phyloP scores from a whole-genome alignment of 139 green algal species.

The Eudorina sp. region DNA sequence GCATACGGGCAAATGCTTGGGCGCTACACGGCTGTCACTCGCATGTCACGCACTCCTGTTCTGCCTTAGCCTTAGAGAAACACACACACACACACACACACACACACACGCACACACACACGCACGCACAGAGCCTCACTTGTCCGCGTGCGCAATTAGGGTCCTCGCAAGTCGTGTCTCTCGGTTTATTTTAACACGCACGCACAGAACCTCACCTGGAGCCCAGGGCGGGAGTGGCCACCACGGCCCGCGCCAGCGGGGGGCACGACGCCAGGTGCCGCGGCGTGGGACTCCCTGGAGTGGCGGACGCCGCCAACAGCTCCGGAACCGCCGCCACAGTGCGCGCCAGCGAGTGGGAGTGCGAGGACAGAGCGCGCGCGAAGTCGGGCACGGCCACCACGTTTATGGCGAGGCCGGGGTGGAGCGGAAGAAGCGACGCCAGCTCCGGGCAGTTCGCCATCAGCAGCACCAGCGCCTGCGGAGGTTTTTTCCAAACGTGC shows the following conservation, averaged over 20 bases:
- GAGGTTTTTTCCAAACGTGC: no score
- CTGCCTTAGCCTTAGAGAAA: no score
- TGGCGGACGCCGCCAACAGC: neutral
- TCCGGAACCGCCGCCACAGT: constrained; percentile 4
- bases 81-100: no score
- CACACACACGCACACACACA: no score
- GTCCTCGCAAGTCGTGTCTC: no score
- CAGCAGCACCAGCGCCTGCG: neutral
- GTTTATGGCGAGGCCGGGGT: neutral
- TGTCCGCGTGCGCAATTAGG: no score
- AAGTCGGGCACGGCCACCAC: neutral
- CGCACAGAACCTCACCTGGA: neutral
- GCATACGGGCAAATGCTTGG: no score
- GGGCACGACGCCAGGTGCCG: neutral
- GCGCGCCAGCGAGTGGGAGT: neutral
- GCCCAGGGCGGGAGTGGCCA: neutral
- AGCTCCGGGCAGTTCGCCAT: neutral
- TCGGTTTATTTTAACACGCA: no score
- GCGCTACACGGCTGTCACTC: no score
- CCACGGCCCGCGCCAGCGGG: neutral
- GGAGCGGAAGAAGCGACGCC: neutral
- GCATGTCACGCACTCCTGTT: no score
- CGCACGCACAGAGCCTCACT: no score
- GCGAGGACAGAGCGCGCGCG: neutral
- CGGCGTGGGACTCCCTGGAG: neutral